Conservation (phyloP, 495 filamentous ascomycete species). For the Aspergillus mulundensis region DNA sequence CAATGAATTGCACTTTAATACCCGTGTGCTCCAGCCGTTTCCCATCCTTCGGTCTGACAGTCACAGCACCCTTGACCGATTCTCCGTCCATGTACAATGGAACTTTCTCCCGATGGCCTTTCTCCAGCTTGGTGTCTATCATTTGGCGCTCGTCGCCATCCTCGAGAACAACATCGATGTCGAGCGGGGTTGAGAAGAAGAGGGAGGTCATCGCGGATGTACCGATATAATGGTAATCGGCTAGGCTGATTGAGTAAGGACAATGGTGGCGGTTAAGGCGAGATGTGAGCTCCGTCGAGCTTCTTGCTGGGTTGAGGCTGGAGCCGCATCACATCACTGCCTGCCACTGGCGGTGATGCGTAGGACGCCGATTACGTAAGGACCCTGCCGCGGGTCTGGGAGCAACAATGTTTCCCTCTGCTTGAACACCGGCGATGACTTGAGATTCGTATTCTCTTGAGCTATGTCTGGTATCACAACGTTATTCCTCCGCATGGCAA, state of each 20-base stretch:
- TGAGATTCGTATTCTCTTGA: too few species aligned
- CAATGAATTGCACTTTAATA: conserved; percentile 99
- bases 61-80: conserved; percentile 93
- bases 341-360: conserved; percentile 11
- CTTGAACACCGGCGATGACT: too few species aligned
- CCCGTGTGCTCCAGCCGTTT: conserved; percentile 97
- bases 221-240: background rate
- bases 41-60: conserved; percentile 95
- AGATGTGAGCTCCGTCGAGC: conserved; percentile 14
- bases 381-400: too few species aligned
- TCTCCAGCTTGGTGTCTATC: conserved; percentile 97
- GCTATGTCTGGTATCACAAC: too few species aligned
- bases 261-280: conserved; percentile 6
- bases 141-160: conserved; percentile 89
- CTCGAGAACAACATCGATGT: conserved; percentile 97
- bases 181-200: conserved; percentile 96
- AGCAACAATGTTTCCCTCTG: too few species aligned
- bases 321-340: conserved; percentile 16
- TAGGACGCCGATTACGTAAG: conserved; percentile 19
- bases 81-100: conserved; percentile 98
- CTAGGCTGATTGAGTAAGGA: background rate
- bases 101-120: conserved; percentile 92
- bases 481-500: too few species aligned
- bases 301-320: conserved; percentile 16
- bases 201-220: conserved; percentile 71